Conservation (phyloP, 192 early-diverging fungal species). For the Coemansia sp. region DNA sequence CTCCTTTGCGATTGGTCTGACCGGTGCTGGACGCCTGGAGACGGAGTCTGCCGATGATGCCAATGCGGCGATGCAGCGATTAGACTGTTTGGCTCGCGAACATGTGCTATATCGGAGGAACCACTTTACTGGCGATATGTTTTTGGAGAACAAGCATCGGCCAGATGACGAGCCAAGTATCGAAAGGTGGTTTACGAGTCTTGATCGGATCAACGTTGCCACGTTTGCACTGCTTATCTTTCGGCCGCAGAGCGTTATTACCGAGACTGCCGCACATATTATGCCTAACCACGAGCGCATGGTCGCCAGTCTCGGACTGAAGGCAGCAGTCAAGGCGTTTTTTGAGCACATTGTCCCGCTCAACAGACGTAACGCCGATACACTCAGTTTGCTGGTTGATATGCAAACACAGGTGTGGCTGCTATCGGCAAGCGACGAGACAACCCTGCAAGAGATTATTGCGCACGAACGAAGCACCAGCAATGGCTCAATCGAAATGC, state of each 20-base stretch:
- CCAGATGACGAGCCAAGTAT: constrained; percentile 21
- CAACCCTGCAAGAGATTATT: constrained; percentile 33
- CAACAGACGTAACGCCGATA: constrained; percentile 19
- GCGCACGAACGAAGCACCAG: constrained; percentile 17
- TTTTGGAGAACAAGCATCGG: constrained; percentile 22
- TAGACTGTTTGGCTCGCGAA: constrained; percentile 41
- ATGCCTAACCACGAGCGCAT: constrained; percentile 37
- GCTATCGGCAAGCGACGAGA: constrained; percentile 35
- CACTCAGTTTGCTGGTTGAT: constrained; percentile 38
- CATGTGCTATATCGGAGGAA: constrained; percentile 34
- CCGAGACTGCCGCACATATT: constrained; percentile 11
- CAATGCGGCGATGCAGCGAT: constrained; percentile 1
- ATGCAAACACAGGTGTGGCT: constrained; percentile 51
- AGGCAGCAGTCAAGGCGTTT: constrained; percentile 16
- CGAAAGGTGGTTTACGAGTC: constrained; percentile 31
- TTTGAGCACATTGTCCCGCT: constrained; percentile 37
- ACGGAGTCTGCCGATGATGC: neutral
- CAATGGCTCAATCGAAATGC: constrained; percentile 14
- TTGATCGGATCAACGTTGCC: constrained; percentile 42
- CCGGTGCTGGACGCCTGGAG: neutral
- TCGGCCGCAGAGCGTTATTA: constrained; percentile 23
- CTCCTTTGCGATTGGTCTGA: neutral
- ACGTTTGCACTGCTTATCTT: constrained; percentile 42
- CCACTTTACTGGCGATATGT: constrained; percentile 37
- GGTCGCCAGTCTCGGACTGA: constrained; percentile 35